Evolutionary conservation across 371 early-diverging fungal genomes (phyloP), one percentile per base, ranked within the genome.

Genomic region (Apophysomyces trapeziformis): DNA sequence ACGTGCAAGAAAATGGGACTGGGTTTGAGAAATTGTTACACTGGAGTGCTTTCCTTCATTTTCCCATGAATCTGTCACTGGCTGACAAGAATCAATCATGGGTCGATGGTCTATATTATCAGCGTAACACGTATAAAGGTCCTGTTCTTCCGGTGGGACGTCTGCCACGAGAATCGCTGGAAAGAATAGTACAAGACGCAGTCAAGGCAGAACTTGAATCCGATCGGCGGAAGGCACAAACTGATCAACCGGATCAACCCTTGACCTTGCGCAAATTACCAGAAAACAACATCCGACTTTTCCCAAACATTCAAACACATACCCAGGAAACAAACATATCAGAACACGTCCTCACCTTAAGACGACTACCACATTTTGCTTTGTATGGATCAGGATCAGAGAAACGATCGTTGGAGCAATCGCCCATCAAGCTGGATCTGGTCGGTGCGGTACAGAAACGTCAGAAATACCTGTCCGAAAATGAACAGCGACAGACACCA

Each of bases 171-270:
- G 54, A 50, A 50, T 7, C 21, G 9, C 21, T 50, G 54, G 54
- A 50, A 26, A 50, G 21, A 50, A 21, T 21, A 6, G 21, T 21
- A 8, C 54, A 50, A 18, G 54, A 50, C 16, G 54, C 54, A 9
- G 54, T 26, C 54, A 50, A n/a, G 54, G 9, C 18, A n/a, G 54
- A 50, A 50, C 54, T 50, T 7, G 54, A 50, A 32, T 50, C 21
- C 54, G 54, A 50, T 7, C n/a, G 21, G 32, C 54, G 54, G 21
- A 50, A 18, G 47, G 7, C 18, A 9, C 54, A 50, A 50, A 21
- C 54, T 21, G 6, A 18, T 45, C 46, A 13, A 45, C 8, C 13
- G 13, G 18, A 50, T 18, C 7, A 21, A 7, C 54, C 54, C 5
- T 50, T 50, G 21, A 50, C n/a, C 16, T 21, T 50, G 8, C 9